phyloP scores from a whole-genome alignment of 768 basidiomycete species.

The Suillus ampliporus region DNA sequence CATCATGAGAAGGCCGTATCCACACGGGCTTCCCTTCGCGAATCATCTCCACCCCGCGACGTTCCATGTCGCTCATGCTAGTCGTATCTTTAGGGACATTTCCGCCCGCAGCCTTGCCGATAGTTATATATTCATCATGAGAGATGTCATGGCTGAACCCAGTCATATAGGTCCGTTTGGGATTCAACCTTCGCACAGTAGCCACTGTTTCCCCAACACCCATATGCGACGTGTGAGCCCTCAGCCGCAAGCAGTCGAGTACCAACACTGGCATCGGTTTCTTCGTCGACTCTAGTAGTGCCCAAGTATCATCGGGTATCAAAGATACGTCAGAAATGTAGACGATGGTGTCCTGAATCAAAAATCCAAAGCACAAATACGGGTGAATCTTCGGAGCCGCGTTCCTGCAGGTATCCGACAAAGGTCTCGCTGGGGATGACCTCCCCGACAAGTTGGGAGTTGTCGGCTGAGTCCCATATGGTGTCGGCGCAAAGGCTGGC shows the following conservation, averaged over 20 bases:
- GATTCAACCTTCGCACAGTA: constrained; percentile 60
- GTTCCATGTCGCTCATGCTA: constrained; percentile 41
- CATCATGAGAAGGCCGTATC: constrained; percentile 80
- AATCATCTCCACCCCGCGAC: constrained; percentile 51
- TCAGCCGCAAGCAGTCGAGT: constrained; percentile 76
- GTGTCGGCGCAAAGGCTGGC: constrained; percentile 47
- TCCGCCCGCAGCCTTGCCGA: constrained; percentile 58
- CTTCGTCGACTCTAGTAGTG: constrained; percentile 41
- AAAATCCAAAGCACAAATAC: constrained; percentile 73
- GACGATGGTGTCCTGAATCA: constrained; percentile 64
- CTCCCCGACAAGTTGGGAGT: constrained; percentile 39
- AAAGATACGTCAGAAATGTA: constrained; percentile 87
- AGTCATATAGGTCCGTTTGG: constrained; percentile 68
- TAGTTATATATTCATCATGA: constrained; percentile 77
- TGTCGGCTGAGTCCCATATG: constrained; percentile 41
- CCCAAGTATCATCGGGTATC: constrained; percentile 79
- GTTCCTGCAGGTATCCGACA: constrained; percentile 14
- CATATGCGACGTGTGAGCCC: constrained; percentile 77
- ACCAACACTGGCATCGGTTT: constrained; percentile 58
- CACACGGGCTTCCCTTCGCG: constrained; percentile 55
- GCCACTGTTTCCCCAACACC: constrained; percentile 69
- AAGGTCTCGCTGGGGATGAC: constrained; percentile 32
- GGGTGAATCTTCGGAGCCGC: constrained; percentile 46
- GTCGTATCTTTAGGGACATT: constrained; percentile 23
- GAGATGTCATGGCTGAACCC: constrained; percentile 81